Conservation (phyloP, 2,329 filamentous ascomycete species). For the Monilinia polystroma region DNA sequence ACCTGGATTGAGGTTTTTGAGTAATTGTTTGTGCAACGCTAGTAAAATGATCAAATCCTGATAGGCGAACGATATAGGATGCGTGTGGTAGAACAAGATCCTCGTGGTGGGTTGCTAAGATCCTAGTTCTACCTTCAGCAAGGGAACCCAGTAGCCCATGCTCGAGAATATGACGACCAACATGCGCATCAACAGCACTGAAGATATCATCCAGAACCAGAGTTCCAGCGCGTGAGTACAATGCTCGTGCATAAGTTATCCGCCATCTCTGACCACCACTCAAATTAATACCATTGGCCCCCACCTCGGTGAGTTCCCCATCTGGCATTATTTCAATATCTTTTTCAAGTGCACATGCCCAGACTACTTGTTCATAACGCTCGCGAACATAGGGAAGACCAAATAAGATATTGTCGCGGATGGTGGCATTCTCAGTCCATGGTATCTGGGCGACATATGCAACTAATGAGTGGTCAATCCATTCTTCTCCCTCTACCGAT, state of each 20-base stretch:
- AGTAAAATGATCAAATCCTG: too few relatives aligned
- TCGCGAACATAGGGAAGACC: conserved; percentile 66
- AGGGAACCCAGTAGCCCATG: conserved; percentile 71
- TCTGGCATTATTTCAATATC: conserved; percentile 75
- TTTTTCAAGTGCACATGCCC: conserved; percentile 71
- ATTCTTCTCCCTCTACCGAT: conserved; percentile 51
- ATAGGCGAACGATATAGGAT: too few relatives aligned
- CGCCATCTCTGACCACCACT: conserved; percentile 84
- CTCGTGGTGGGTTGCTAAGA: conserved; percentile 76
- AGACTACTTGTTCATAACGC: conserved; percentile 69
- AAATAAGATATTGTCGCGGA: conserved; percentile 76
- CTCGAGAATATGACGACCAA: conserved; percentile 76
- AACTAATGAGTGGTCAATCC: conserved; percentile 67
- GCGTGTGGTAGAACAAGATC: background rate
- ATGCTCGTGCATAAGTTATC: conserved; percentile 72
- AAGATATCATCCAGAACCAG: conserved; percentile 85
- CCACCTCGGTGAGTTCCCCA: conserved; percentile 77
- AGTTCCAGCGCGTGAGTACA: conserved; percentile 76
- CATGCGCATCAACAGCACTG: conserved; percentile 75
- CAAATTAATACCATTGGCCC: conserved; percentile 80
- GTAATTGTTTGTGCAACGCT: too few relatives aligned
- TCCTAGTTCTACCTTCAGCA: conserved; percentile 66
- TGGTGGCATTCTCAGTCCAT: conserved; percentile 80
- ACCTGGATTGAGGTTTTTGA: too few relatives aligned
- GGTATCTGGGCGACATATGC: conserved; percentile 75